A percentile compares a stretch with the other conserved stretches of the same genome.
Evolutionary conservation across 306 rosid species (phyloP).

Genomic region (Styphnolobium japonicum): DNA sequence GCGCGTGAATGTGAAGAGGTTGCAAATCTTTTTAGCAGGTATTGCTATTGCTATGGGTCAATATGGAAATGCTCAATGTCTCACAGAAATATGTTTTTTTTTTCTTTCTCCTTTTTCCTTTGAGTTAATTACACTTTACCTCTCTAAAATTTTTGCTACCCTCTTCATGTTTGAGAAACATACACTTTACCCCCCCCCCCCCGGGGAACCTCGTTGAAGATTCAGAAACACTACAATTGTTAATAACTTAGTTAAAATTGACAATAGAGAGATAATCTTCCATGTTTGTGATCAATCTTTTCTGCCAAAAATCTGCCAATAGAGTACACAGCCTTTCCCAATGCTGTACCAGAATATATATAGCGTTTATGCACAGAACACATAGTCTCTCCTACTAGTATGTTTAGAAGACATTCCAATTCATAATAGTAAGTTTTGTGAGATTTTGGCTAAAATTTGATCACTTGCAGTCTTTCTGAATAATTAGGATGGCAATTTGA

Average conservation of each 20-base stretch:
- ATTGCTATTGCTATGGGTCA: neutral
- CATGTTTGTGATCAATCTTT: neutral
- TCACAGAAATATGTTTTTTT: neutral
- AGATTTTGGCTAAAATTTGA: neutral
- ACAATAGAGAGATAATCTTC: neutral
- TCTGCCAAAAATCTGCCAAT: neutral
- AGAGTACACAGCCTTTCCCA: neutral
- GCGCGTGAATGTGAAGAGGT: conserved; percentile 63
- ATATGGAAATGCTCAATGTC: neutral
- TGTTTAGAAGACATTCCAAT: neutral
- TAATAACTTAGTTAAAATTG: neutral
- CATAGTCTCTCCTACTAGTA: neutral
- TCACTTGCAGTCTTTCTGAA: neutral
- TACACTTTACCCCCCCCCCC: too few relatives aligned
- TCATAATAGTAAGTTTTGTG: neutral
- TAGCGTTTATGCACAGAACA: neutral
- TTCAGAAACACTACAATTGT: neutral
- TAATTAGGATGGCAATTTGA: too few relatives aligned
- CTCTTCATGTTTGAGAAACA: neutral
- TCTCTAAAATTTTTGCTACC: neutral
- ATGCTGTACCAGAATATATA: neutral
- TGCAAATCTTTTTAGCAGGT: conserved; percentile 67
- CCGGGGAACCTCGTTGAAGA: neutral
- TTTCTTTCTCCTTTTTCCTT: neutral
- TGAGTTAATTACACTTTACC: neutral